Base-by-base conservation (phyloP, 192 early-diverging fungal species). In the Gigaspora rosea region DNA sequence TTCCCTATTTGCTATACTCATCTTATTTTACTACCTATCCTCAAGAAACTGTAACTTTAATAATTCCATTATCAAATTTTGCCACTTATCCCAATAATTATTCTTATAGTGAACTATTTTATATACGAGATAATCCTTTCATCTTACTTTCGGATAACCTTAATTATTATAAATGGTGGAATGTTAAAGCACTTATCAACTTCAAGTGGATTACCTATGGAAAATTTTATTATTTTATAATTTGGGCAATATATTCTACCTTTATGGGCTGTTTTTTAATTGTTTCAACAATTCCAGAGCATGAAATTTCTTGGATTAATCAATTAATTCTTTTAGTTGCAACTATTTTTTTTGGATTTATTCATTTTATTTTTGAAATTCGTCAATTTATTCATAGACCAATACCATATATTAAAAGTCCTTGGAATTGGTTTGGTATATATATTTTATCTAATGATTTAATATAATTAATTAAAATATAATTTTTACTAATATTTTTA, bases 371-470 rank as follows among this genome's bases (percentile, higher is more conserved):
- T 12, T 27, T 27, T 32, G 59, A 62, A 62, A 12, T 62, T 27
- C n/a, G 32, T 13, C 59, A 62, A 62, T 13, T 62, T 62, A 22
- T 62, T 12, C 32, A 13, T 9, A 9, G 15, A 3, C 22, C 1
- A 11, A 33, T 0, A 12, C 0, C 1, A 22, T 62, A 62, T 62
- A 12, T 62, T 8, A 62, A 62, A 62, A 32, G 32, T 10, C 4
- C 32, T 4, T 62, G 59, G 59, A 62, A 62, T 62, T 62, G 20
- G 13, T 62, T 62, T 27, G 59, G 59, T 62, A 62, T 62, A 27
- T 27, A 27, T 27, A 27, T 27, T 27, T 5, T 62, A 62, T 57
- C 4, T 57, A 57, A 5, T 32, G 10, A 22, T 22, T 32, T 62
- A 13, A 4, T 11, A 13, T 33, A 22, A 32, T 27, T 62, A 13